Evolutionary conservation across 768 basidiomycete species (phyloP), one percentile per base, ranked within the genome.

Genomic region (Collybia sp.): DNA sequence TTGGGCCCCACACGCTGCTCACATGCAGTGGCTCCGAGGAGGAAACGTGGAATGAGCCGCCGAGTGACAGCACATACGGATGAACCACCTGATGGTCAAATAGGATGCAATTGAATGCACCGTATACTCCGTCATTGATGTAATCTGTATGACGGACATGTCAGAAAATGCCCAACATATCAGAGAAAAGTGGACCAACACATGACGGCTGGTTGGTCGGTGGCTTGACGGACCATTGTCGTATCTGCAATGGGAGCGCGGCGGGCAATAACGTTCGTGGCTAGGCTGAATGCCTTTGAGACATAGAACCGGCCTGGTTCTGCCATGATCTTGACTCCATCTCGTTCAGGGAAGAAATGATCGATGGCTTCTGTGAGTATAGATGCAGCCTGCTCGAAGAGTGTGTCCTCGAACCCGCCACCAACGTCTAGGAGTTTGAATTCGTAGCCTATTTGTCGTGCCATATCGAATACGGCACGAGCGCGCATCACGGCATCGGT

Each of bases 101-200:
- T 60, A 98, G 74, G 67, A 93, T 93, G 70, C 90, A 93, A 73
- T 94, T 93, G 75, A 94, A 93, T 16, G 92, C 83, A 42, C 95
- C 93, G 65, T 99, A 99, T 34, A 99, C 93, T 37, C 96, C 96
- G 64, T 98, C 95, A 70, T 97, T 98, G 79, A 98, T 93, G 73
- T 98, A 98, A 73, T 97, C 93, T 96, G 64, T 30, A 31, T 25
- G 33, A 25, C 25, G 25, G 25, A 8, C 8, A 25, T 25, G 25
- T 25, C 25, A 25, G 8, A 25, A 4, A 3, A 25, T 25, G 8
- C 3, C 4, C 25, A 25, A 8, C 25, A 25, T 8, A 25, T 25
- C 25, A 31, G 20, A 39, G n/a, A 31, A 32, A 48, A 48, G 18
- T 35, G 12, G 13, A 79, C 93, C 65, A 68, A 96, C 93, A 96